Base-by-base conservation (phyloP, 805 yeast species). In the Millerozyma miso region DNA sequence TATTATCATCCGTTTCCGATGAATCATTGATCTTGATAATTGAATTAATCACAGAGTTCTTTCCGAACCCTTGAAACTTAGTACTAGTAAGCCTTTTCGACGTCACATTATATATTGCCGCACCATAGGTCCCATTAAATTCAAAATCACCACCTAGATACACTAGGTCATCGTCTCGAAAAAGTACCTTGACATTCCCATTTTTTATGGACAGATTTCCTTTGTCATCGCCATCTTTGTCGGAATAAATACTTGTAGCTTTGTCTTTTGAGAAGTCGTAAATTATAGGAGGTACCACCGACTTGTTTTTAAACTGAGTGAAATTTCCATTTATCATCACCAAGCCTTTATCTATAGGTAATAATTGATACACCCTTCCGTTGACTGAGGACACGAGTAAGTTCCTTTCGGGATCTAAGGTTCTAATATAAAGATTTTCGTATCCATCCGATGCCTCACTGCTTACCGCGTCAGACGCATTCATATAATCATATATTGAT, bases 91-190 rank as follows among this genome's bases (percentile, higher is more conserved):
- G 62, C 2, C 60, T 26, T 16, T 69, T 52, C 3, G 73, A 51
- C 0, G 73, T 49, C 13, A 65, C 54, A 60, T 87, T 74, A 73
- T 87, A 91, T 3, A 80, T 63, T 7, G 85, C 81, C 0, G 78
- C 85, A 39, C 88, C 84, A 50, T 70, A 54, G 5, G 81, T 69
- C 37, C 65, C 59, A 43, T 77, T 69, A 57, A 70, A 81, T 4
- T 71, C 58, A 50, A 91, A 78, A 45, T 77, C 73, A 16, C 99
- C 99, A 7, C 97, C 99, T 38, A 87, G 74, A 55, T 86, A 88
- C 0, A 88, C 73, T 17, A 77, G 43, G 17, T 74, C 62, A 29
- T 63, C 59, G 36, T 68, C 71, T 1, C 61, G 81, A 39, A 52
- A 59, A 3, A 69, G 52, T n/a, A 69, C 58, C 19, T 54, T 56